Evolutionary conservation across 208 protist genomes (phyloP).

Genomic region (Wallacemonas sp.): DNA sequence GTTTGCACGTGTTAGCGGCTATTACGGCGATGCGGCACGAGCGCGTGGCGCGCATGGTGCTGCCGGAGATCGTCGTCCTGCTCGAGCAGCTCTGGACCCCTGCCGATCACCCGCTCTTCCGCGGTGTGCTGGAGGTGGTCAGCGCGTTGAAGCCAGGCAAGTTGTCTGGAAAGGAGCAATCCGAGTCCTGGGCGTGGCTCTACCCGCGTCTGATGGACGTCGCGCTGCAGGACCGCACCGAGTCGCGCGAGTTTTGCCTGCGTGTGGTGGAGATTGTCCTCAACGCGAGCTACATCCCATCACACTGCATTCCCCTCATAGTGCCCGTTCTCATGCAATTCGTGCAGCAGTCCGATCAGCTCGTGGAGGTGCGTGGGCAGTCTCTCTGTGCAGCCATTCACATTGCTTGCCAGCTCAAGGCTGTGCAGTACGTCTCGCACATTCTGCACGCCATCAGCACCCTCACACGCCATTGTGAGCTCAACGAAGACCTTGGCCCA

Average conservation of each 20-base stretch:
- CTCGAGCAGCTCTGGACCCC: constrained; percentile 88
- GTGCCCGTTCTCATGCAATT: constrained; percentile 88
- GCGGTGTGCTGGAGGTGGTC: constrained; percentile 83
- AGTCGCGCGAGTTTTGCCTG: constrained; percentile 86
- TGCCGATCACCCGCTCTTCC: constrained; percentile 80
- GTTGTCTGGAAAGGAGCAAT: constrained; percentile 89
- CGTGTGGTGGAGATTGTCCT: constrained; percentile 87
- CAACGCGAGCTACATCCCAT: constrained; percentile 86
- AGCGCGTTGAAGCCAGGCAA: constrained; percentile 88
- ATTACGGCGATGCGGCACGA: constrained; percentile 85
- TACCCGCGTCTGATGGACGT: constrained; percentile 90
- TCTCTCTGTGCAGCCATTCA: constrained; percentile 83
- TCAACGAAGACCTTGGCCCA: constrained; percentile 76
- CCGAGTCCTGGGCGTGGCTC: constrained; percentile 89
- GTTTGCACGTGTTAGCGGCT: constrained; percentile 79
- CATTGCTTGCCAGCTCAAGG: constrained; percentile 89
- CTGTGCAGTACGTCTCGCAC: constrained; percentile 79
- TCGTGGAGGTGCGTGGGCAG: constrained; percentile 81
- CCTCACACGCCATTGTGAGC: constrained; percentile 82
- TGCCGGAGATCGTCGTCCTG: constrained; percentile 89
- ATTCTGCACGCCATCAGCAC: constrained; percentile 83
- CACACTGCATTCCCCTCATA: constrained; percentile 86
- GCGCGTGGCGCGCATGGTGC: constrained; percentile 74
- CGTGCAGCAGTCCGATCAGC: constrained; percentile 82
- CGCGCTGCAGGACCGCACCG: constrained; percentile 83